Percentiles rank a stretch among this genome's conserved stretches.
Conservation (phyloP, 1,139 yeast species). For the Yamadazyma sp. region DNA sequence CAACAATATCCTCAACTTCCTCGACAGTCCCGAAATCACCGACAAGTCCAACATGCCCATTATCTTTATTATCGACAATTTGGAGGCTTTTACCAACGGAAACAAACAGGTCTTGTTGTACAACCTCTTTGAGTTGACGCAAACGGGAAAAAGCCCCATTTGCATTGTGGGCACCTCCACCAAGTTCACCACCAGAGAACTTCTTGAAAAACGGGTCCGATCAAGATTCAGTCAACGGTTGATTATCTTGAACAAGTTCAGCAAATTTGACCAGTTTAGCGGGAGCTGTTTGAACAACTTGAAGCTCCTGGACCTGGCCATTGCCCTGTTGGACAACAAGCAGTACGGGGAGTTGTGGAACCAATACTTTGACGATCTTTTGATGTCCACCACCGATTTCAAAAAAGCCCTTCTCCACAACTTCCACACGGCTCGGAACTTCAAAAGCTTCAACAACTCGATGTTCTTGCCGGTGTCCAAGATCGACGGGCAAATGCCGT, state of each 20-base stretch:
- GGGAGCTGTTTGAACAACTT: slow-evolving; percentile 28
- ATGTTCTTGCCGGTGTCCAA: slow-evolving; percentile 48
- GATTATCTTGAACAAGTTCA: slow-evolving; percentile 56
- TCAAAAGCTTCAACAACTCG: slow-evolving; percentile 52
- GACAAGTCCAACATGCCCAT: slow-evolving; percentile 47
- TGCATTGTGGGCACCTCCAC: slow-evolving; percentile 82
- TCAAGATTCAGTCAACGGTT: slow-evolving; percentile 85
- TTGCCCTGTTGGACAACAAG: slow-evolving; percentile 17
- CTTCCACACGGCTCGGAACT: slow-evolving; percentile 60
- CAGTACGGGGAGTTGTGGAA: slow-evolving; percentile 53
- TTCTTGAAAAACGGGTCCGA: slow-evolving; percentile 86
- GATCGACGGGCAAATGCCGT: slow-evolving; percentile 26
- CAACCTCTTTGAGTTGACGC: slow-evolving; percentile 82
- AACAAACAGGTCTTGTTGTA: slow-evolving; percentile 81
- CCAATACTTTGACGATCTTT: slow-evolving; percentile 32
- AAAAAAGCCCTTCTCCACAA: slow-evolving; percentile 36
- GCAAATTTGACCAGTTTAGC: slow-evolving; percentile 45
- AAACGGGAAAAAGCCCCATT: slow-evolving; percentile 72
- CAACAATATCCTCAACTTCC: slow-evolving; percentile 34
- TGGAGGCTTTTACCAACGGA: slow-evolving; percentile 73
- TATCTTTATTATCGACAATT: slow-evolving; percentile 78
- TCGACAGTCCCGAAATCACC: slow-evolving; percentile 18
- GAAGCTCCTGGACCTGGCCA: slow-evolving; percentile 20
- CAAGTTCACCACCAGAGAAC: slow-evolving; percentile 72
- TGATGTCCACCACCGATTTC: slow-evolving; percentile 7